These are phyloP conservation scores for Zygosaccharomyces pseudobailii DNA, from an alignment of 1,139 yeast species.

Conservation along the genomic window DNA sequence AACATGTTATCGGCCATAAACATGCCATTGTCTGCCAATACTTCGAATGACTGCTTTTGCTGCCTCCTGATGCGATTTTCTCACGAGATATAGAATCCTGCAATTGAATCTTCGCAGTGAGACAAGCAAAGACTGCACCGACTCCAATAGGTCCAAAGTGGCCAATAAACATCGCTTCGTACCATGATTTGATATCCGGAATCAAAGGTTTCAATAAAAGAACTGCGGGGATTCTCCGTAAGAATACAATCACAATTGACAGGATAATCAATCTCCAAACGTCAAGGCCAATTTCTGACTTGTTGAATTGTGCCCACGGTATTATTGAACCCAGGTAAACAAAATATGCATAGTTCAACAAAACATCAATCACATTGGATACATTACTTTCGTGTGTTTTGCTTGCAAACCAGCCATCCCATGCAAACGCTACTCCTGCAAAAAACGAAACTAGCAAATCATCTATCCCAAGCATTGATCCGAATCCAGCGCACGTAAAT, in stretches of 20 bases:
- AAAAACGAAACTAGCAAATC: slow-evolving; percentile 90
- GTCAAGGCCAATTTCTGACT: slow-evolving; percentile 57
- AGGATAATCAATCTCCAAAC: slow-evolving; percentile 85
- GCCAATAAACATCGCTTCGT: slow-evolving; percentile 93
- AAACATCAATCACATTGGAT: slow-evolving; percentile 83
- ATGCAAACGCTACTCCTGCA: slow-evolving; percentile 93
- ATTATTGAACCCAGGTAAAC: slow-evolving; percentile 91
- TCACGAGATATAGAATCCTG: slow-evolving; percentile 50
- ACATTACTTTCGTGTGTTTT: slow-evolving; percentile 90
- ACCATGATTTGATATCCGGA: slow-evolving; percentile 90
- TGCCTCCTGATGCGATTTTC: slow-evolving; percentile 53
- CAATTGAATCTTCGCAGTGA: slow-evolving; percentile 74
- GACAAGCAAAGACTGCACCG: slow-evolving; percentile 89
- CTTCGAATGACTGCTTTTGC: slow-evolving; percentile 54
- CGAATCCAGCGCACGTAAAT: slow-evolving; percentile 86
- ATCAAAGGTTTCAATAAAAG: slow-evolving; percentile 70
- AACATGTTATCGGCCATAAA: slow-evolving; percentile 89
- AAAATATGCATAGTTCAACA: slow-evolving; percentile 80
- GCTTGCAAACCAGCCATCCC: slow-evolving; percentile 92
- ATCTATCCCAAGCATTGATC: slow-evolving; percentile 87
- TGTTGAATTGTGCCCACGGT: slow-evolving; percentile 86
- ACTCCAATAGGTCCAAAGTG: slow-evolving; percentile 99
- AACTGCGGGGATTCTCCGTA: slow-evolving; percentile 87
- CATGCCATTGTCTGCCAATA: slow-evolving; percentile 67
- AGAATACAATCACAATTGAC: slow-evolving; percentile 73